Evolutionary conservation across 768 basidiomycete genomes (phyloP), one percentile per base, ranked within the genome.

Genomic region (Lentinus tigrinus): DNA sequence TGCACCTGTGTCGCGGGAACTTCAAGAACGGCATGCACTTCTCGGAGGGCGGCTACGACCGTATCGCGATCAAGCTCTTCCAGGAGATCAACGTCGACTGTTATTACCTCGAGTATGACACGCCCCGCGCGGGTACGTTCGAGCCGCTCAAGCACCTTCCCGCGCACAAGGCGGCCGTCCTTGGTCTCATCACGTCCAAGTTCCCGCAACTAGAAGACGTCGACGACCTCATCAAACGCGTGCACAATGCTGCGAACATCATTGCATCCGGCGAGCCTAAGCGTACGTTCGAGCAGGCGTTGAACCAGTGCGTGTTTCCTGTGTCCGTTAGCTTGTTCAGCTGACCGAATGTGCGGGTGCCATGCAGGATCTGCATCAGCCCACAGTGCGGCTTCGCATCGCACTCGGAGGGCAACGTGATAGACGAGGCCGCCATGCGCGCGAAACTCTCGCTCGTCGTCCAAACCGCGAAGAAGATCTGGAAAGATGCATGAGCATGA

Each of bases 51-150:
- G 77, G 81, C 3, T 87, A 87, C 64, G 77, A 72, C 63, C 77
- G 78, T 37, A 85, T 87, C 63, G 78, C 78, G 3, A 68, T 66
- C 46, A 83, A 81, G 66, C 70, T 87, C 13, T 86, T 88, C 74
- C 81, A 78, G 57, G 73, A 77, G 36, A 74, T 88, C 53, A 79
- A 85, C 60, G 83, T 85, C 38, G 85, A 87, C 63, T 75, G 74
- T 42, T 72, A 67, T 64, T 80, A 78, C 66, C 76, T 87, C 38
- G 85, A 86, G 70, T 87, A 85, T 67, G 85, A 88, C 69, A 82
- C 80, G n/a, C 79, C 79, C 60, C 82, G 84, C 47, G 78, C 84
- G 2, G 85, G 85, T 26, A 78, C 81, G 57, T 86, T 86, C 62
- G 64, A 74, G 56, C 82, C 85, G n/a, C 75, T 86, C 14, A 79